These are phyloP conservation scores for Arthrobotrys megalospora DNA, from an alignment of 2,329 filamentous ascomycete genomes.

Conservation along the genomic window DNA sequence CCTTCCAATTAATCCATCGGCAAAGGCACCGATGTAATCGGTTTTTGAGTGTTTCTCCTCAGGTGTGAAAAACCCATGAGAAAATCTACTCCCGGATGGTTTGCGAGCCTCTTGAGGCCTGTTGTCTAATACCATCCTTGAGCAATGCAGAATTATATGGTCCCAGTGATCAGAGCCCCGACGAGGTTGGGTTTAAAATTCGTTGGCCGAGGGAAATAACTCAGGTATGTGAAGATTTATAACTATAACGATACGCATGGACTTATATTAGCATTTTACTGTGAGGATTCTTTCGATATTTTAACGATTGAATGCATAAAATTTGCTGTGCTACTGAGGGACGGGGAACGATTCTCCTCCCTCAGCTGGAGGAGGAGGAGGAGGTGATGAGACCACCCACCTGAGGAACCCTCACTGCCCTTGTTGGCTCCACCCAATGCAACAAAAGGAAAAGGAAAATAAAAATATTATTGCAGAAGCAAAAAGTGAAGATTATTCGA, in stretches of 20 bases:
- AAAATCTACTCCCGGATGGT: slow-evolving; percentile 35
- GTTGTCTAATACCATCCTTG: slow-evolving; percentile 44
- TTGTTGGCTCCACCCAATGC: slow-evolving; percentile 39
- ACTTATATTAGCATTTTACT: slow-evolving; percentile 36
- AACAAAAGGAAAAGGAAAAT: slow-evolving; percentile 35
- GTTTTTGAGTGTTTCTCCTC: slow-evolving; percentile 36
- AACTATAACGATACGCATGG: not conserved
- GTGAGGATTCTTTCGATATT: not conserved
- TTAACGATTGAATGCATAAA: slow-evolving; percentile 15
- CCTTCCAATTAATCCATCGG: slow-evolving; percentile 32
- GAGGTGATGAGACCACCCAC: slow-evolving; percentile 42
- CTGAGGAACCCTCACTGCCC: slow-evolving; percentile 30
- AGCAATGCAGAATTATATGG: slow-evolving; percentile 23
- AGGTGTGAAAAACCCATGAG: slow-evolving; percentile 34
- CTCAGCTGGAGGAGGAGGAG: slow-evolving; percentile 28
- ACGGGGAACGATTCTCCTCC: slow-evolving; percentile 16
- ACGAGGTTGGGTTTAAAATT: slow-evolving; percentile 8
- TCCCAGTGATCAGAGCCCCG: not conserved
- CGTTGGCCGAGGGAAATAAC: slow-evolving; percentile 30
- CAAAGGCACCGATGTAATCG: slow-evolving; percentile 39
- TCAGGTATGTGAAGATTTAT: slow-evolving; percentile 23
- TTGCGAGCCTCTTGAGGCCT: slow-evolving; percentile 39
- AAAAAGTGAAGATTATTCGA: slow-evolving; percentile 8
- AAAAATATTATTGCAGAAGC: slow-evolving; percentile 19
- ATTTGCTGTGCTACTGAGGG: slow-evolving; percentile 23